Conservation (phyloP, 139 green algal genomes). For the Dunaliella primolecta region DNA sequence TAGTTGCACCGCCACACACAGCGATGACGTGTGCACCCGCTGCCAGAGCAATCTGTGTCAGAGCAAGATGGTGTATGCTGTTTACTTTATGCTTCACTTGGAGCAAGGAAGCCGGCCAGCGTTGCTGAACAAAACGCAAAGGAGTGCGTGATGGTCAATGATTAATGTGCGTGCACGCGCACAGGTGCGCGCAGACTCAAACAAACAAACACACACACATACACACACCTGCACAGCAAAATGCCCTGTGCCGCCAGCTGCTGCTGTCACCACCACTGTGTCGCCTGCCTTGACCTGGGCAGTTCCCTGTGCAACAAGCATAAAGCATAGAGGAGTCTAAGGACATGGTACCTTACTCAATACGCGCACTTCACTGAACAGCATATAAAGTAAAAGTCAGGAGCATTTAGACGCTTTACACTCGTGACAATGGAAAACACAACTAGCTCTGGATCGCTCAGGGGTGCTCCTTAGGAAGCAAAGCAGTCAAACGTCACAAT, state of each 20-base stretch:
- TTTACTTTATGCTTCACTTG: too few relatives aligned
- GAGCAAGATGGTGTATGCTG: too few relatives aligned
- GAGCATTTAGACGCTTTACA: too few relatives aligned
- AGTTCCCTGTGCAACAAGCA: slow-evolving; percentile 21
- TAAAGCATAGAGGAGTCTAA: background rate
- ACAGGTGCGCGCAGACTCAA: background rate
- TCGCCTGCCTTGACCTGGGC: slow-evolving; percentile 40
- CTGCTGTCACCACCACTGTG: slow-evolving; percentile 60
- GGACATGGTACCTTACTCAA: background rate
- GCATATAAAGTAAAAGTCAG: too few relatives aligned
- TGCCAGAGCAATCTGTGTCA: slow-evolving; percentile 37
- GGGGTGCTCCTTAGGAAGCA: too few relatives aligned
- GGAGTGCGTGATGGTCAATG: too few relatives aligned
- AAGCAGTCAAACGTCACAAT: too few relatives aligned
- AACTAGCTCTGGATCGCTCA: too few relatives aligned
- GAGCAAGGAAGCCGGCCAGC: too few relatives aligned
- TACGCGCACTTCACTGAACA: too few relatives aligned
- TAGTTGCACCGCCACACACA: slow-evolving; percentile 33
- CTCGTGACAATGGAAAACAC: too few relatives aligned
- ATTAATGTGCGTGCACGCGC: background rate
- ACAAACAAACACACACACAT: background rate
- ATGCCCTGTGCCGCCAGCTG: slow-evolving; percentile 63
- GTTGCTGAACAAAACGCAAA: too few relatives aligned
- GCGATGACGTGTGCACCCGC: slow-evolving; percentile 48
- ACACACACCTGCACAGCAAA: slow-evolving; percentile 54